Evolutionary conservation across 129 eudicot species (phyloP).

Genomic region (Apium graveolens): DNA sequence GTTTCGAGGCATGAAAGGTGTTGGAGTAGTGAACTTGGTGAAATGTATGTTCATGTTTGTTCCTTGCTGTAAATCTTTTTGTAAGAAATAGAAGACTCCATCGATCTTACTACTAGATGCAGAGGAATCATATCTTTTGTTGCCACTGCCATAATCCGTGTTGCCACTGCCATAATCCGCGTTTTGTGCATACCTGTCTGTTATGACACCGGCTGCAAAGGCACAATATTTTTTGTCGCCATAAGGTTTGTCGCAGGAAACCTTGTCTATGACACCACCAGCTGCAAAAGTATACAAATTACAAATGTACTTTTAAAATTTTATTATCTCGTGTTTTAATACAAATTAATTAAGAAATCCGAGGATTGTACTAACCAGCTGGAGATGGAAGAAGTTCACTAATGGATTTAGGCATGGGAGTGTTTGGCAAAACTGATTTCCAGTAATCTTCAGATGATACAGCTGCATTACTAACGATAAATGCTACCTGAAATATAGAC

Average conservation of each 20-base stretch:
- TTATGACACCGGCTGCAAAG: background rate
- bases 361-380: constrained; percentile 8
- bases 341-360: no score
- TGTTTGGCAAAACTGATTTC: constrained; percentile 32
- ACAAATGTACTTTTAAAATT: no score
- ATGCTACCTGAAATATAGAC: constrained; percentile 22
- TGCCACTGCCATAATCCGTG: no score
- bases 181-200: no score
- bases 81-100: background rate
- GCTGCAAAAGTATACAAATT: no score
- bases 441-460: constrained; percentile 17
- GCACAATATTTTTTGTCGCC: background rate
- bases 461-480: constrained; percentile 37
- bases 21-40: background rate
- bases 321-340: no score
- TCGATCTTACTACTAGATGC: background rate
- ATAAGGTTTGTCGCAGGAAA: background rate
- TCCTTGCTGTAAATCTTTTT: constrained; percentile 5
- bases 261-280: no score
- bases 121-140: background rate
- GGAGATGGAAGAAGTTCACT: constrained; percentile 20
- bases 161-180: no score
- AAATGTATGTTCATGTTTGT: constrained; percentile 31
- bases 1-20: constrained; percentile 32
- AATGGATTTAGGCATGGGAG: constrained; percentile 36